Percentiles rank a stretch among this genome's conserved stretches.
These are phyloP conservation scores for Aechmea fasciata DNA, from an alignment of 176 grass and related monocot genomes.

Conservation along the genomic window DNA sequence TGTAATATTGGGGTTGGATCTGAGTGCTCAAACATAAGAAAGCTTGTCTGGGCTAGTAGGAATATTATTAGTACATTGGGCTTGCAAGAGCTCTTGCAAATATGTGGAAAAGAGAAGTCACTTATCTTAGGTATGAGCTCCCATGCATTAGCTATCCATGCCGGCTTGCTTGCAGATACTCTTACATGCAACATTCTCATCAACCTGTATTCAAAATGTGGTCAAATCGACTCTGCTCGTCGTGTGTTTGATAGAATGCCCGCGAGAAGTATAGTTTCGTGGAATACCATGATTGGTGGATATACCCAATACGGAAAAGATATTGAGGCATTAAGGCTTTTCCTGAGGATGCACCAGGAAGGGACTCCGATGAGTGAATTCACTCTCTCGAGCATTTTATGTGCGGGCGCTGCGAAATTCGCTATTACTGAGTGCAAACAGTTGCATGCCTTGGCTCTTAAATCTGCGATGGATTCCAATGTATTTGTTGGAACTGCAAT, in stretches of 20 bases:
- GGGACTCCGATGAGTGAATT: constrained; percentile 44
- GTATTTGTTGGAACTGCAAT: constrained; percentile 53
- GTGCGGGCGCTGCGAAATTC: constrained; percentile 45
- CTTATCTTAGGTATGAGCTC: constrained; percentile 36
- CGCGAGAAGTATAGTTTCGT: constrained; percentile 41
- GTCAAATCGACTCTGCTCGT: constrained; percentile 28
- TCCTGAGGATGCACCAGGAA: constrained; percentile 47
- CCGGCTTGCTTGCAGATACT: constrained; percentile 41
- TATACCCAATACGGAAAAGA: constrained; percentile 35
- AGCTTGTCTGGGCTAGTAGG: constrained; percentile 15
- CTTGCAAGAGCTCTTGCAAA: constrained; percentile 30
- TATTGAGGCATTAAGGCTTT: constrained; percentile 39
- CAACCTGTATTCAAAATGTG: constrained; percentile 55
- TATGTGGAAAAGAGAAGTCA: constrained; percentile 32
- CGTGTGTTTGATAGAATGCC: constrained; percentile 45
- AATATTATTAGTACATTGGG: constrained; percentile 15
- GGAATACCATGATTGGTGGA: constrained; percentile 71
- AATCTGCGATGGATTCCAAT: constrained; percentile 40
- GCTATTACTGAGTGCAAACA: constrained; percentile 45
- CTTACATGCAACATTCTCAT: constrained; percentile 56
- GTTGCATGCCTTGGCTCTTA: constrained; percentile 41
- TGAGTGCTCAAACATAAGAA: constrained; percentile 12
- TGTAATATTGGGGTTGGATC: not conserved
- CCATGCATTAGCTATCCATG: constrained; percentile 44
- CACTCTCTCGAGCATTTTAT: constrained; percentile 47